Evolutionary conservation across 148 eudicot species (phyloP).

Genomic region (Agrostemma githago): DNA sequence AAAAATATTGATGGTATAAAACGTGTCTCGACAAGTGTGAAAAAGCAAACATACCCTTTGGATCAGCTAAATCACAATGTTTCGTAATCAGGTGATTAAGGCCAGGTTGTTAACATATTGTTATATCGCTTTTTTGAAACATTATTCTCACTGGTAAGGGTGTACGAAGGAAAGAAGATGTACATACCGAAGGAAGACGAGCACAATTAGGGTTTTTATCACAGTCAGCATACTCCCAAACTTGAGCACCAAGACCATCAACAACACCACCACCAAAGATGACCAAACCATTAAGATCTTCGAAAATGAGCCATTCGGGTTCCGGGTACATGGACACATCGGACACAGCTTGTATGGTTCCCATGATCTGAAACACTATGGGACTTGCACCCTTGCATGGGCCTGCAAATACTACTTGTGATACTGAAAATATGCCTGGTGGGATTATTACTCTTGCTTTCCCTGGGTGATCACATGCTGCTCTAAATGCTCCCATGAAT

Average conservation of each 20-base stretch:
- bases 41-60: too few species aligned
- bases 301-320: constrained; percentile 36
- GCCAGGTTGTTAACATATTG: too few species aligned
- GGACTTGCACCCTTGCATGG: constrained; percentile 31
- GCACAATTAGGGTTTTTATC: constrained; percentile 16
- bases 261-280: constrained; percentile 34
- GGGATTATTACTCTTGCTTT: constrained; percentile 30
- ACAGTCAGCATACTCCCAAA: constrained; percentile 36
- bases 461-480: constrained; percentile 33
- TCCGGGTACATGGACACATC: constrained; percentile 30
- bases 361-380: constrained; percentile 27
- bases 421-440: constrained; percentile 21
- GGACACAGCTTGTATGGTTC: constrained; percentile 24
- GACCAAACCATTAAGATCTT: constrained; percentile 21
- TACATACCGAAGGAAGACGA: constrained; percentile 33
- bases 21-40: too few species aligned
- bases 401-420: constrained; percentile 28
- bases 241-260: constrained; percentile 33
- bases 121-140: too few species aligned
- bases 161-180: background rate
- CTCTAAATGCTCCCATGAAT: constrained; percentile 30
- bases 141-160: background rate
- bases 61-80: too few species aligned
- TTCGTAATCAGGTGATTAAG: too few species aligned
- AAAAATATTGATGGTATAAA: too few species aligned